These are phyloP conservation scores for Penicillium coprophilum DNA, from an alignment of 495 filamentous ascomycete species.

Conservation along the genomic window DNA sequence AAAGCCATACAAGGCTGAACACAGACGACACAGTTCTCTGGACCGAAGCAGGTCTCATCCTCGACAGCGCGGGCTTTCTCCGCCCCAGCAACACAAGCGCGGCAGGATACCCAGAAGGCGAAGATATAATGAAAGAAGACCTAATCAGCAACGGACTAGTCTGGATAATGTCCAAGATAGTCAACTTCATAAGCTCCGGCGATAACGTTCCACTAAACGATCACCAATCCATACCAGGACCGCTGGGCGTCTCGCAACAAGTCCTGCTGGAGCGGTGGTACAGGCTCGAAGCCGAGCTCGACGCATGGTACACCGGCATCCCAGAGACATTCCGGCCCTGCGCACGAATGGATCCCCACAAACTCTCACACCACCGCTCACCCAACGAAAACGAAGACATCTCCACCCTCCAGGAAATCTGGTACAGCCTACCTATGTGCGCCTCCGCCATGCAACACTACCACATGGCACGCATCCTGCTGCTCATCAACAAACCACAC, in stretches of 20 bases:
- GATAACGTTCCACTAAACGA: slow-evolving; percentile 44
- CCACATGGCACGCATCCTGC: slow-evolving; percentile 62
- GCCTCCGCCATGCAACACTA: slow-evolving; percentile 64
- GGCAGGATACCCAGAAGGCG: slow-evolving; percentile 47
- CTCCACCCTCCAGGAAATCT: slow-evolving; percentile 55
- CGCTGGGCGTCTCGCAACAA: slow-evolving; percentile 53
- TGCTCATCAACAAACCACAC: slow-evolving; percentile 62
- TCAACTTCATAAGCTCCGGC: slow-evolving; percentile 59
- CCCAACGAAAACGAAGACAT: slow-evolving; percentile 32
- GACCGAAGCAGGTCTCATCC: slow-evolving; percentile 59
- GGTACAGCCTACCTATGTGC: slow-evolving; percentile 64
- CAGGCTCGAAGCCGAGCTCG: slow-evolving; percentile 54
- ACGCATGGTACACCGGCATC: slow-evolving; percentile 57
- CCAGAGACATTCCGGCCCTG: slow-evolving; percentile 58
- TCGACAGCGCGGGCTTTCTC: slow-evolving; percentile 57
- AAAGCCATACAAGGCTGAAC: slow-evolving; percentile 58
- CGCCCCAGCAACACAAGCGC: slow-evolving; percentile 50
- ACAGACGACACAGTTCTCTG: slow-evolving; percentile 60
- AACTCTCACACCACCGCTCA: slow-evolving; percentile 18
- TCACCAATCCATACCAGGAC: slow-evolving; percentile 36
- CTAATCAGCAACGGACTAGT: slow-evolving; percentile 61
- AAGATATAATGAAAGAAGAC: slow-evolving; percentile 58
- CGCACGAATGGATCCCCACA: slow-evolving; percentile 39
- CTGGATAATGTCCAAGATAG: slow-evolving; percentile 62
- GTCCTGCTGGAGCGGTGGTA: slow-evolving; percentile 57